Conservation (phyloP, 2,329 filamentous ascomycete genomes). For the Calonectria leucothoes region DNA sequence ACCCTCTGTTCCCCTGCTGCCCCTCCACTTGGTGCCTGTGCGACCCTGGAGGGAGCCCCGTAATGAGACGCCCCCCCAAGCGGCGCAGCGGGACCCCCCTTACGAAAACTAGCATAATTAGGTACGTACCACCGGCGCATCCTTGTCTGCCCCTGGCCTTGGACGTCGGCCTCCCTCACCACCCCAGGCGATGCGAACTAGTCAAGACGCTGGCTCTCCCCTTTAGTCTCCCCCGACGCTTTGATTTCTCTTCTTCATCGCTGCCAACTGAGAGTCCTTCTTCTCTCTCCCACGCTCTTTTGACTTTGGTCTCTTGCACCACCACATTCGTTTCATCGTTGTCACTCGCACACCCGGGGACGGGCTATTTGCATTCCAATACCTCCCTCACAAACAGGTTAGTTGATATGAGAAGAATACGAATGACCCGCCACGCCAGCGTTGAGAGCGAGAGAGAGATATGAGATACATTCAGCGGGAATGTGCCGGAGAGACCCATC, state of each 20-base stretch:
- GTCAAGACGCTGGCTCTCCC: constrained; percentile 40
- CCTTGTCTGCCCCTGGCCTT: constrained; percentile 24
- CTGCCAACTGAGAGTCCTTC: constrained; percentile 64
- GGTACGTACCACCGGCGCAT: constrained; percentile 9
- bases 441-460: constrained; percentile 13
- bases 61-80: constrained; percentile 17
- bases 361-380: constrained; percentile 32
- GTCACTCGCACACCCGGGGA: constrained; percentile 40
- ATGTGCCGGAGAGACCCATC: neutral
- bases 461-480: neutral
- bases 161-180: constrained; percentile 19
- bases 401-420: constrained; percentile 21
- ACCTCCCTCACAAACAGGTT: constrained; percentile 34
- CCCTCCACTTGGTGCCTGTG: constrained; percentile 7
- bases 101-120: neutral
- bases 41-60: constrained; percentile 14
- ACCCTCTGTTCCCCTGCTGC: neutral
- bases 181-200: constrained; percentile 11
- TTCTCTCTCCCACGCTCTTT: constrained; percentile 66
- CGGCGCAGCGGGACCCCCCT: constrained; percentile 12
- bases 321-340: constrained; percentile 46
- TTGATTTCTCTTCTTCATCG: constrained; percentile 43
- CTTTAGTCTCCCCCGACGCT: constrained; percentile 41
- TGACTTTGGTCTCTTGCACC: constrained; percentile 33
- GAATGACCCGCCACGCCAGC: neutral